These are phyloP conservation scores for Dryas integrifolia DNA, from an alignment of 331 rosid genomes.

Conservation along the genomic window DNA sequence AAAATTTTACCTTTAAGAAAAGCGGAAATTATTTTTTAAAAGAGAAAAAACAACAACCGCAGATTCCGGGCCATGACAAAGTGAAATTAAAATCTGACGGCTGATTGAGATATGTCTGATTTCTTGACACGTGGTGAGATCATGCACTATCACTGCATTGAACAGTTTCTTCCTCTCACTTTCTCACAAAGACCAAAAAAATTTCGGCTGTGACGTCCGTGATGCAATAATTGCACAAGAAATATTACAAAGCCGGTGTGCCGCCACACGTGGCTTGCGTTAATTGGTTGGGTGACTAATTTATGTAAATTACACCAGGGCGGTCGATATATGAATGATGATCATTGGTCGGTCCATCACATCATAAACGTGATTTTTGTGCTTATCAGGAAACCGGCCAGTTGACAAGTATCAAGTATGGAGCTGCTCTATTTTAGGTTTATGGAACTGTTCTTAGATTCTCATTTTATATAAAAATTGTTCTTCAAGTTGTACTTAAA, in stretches of 20 bases:
- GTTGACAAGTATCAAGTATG: too few species aligned
- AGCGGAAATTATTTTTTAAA: neutral
- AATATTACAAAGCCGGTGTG: neutral
- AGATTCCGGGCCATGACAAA: neutral
- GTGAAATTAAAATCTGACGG: neutral
- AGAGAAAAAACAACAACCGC: neutral
- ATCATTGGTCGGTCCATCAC: constrained; percentile 5
- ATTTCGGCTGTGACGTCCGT: neutral
- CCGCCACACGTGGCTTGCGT: neutral
- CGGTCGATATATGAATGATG: neutral
- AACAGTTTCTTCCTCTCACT: neutral
- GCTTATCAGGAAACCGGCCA: neutral
- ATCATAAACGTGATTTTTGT: constrained; percentile 19
- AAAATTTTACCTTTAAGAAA: neutral
- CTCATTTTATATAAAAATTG: too few species aligned
- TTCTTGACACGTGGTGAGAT: neutral
- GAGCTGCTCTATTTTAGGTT: too few species aligned
- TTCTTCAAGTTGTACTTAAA: too few species aligned
- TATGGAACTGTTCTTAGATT: too few species aligned
- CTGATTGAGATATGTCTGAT: neutral
- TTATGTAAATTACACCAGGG: neutral
- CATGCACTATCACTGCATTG: too few species aligned
- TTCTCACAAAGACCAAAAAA: neutral
- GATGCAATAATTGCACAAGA: neutral
- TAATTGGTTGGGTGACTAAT: neutral